phyloP scores from a whole-genome alignment of 148 eudicot genomes.

The Cornus controversa region DNA sequence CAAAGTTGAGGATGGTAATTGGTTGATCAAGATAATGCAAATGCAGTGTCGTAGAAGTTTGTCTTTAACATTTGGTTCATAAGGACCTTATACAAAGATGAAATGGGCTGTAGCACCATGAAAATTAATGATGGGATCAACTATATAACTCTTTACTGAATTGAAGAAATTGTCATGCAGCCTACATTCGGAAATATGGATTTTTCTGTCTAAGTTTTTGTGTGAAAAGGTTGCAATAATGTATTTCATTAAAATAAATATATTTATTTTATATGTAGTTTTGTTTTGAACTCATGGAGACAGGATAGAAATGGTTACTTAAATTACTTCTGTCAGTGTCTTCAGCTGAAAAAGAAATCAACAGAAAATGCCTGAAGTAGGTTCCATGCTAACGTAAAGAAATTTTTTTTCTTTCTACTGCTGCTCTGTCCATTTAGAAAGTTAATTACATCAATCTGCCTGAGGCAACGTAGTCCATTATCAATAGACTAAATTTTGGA shows the following conservation, averaged over 20 bases:
- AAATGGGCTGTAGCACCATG: neutral
- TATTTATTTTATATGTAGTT: neutral
- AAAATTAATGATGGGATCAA: neutral
- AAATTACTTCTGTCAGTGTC: no score
- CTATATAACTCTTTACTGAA: neutral
- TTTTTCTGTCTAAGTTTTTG: no score
- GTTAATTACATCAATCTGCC: neutral
- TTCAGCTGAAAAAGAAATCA: no score
- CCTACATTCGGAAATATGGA: neutral
- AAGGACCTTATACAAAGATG: neutral
- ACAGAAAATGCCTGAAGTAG: no score
- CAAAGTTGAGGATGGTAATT: neutral
- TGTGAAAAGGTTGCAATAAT: neutral
- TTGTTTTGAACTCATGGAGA: neutral
- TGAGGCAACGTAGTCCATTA: neutral
- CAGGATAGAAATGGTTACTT: neutral
- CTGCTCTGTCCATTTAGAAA: neutral
- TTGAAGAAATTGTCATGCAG: neutral
- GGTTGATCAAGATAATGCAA: neutral
- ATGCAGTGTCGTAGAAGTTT: no score
- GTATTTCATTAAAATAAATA: neutral
- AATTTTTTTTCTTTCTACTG: neutral
- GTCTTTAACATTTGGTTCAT: neutral
- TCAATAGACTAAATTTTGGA: neutral
- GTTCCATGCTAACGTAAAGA: neutral